Evolutionary conservation across 164 flowering plant genomes (phyloP), one percentile per base, ranked within the genome.

Genomic region (Litsea cubeba): DNA sequence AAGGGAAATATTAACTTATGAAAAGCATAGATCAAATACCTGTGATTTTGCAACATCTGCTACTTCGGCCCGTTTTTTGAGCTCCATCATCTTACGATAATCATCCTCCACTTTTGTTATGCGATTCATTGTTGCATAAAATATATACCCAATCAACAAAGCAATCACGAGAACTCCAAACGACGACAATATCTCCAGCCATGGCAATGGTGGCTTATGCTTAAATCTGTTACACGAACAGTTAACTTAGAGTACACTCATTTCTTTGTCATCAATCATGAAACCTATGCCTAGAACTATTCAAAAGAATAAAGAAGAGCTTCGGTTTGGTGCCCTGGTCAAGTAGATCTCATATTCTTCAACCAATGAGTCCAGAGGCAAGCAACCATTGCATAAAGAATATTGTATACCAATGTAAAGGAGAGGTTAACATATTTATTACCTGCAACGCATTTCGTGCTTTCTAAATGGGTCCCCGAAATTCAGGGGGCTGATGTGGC

Each of bases 401-500:
- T 23, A 63, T 63, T 63, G 66, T 8, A 30, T 66, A 66, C 26
- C 46, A 40, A 40, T 7, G 11, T 40, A 66, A 30, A 66, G 28
- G 66, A 35, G 26, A 79, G 62, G 62, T 10, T 62, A 62, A 22
- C 68, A 18, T 12, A 74, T 72, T 22, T 12, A 50, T 81, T 76
- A 90, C 98, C 99, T 90, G 97, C 99, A 95, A 32, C 77, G 91
- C 99, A 95, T 95, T 84, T 93, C 98, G 81, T 95, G 97, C 81
- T 84, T 92, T 78, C 96, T 86, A 65, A 79, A 82, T n/a, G 99
- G 99, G 75, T 95, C 99, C 50, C 97, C 98, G 81, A 95, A 93
- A 79, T 87, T 89, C 28, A 93, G 90, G 62, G 76, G 12, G 81
- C 98, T 93, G 54, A 87, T 77, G 77, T 76, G 89, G 79, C 75